Base-by-base conservation (phyloP, 345 rosid genomes). In the Salix arbutifolia region DNA sequence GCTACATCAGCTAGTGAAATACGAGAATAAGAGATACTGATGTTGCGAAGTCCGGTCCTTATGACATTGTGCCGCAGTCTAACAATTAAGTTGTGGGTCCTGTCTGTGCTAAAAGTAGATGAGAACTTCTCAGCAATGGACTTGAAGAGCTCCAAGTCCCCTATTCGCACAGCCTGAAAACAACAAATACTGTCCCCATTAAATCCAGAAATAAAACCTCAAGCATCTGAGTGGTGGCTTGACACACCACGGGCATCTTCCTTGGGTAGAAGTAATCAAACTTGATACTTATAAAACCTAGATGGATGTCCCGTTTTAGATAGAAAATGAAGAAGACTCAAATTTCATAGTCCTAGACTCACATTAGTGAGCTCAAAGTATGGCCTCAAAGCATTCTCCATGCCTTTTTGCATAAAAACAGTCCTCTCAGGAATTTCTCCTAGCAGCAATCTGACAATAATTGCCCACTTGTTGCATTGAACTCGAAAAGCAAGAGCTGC, bases 371-470 rank as follows among this genome's bases (percentile, higher is more conserved):
- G 88, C 81, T 94, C 97, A 67, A 94, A 94, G 78, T 94, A 92
- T 1, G 96, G 96, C 83, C 86, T 87, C 76, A 94, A 81, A 70
- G 96, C 89, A 71, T 85, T 92, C 71, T 91, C 97, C 94, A 91
- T 91, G 71, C 97, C 94, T 64, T 91, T 92, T 82, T 92, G 98
- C 90, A 91, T 88, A 79, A 94, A 92, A 74, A 88, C 83, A 21
- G 92, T 92, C 69, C 94, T 85, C 78, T 92, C 97, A 5, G 98
- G 96, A 40, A 92, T 94, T 79, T 94, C 97, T 52, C 97, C 97
- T 75, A 94, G 84, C 70, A 94, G 77, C 56, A 92, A 82, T 21
- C 93, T 87, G 75, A 94, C 96, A 69, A 94, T 65, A 28, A 91
- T 62, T 6, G 98, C 95, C 98, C 98, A 94, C 77, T 91, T 92